Conservation (phyloP, 495 filamentous ascomycete genomes). For the Aspergillus hancockii region DNA sequence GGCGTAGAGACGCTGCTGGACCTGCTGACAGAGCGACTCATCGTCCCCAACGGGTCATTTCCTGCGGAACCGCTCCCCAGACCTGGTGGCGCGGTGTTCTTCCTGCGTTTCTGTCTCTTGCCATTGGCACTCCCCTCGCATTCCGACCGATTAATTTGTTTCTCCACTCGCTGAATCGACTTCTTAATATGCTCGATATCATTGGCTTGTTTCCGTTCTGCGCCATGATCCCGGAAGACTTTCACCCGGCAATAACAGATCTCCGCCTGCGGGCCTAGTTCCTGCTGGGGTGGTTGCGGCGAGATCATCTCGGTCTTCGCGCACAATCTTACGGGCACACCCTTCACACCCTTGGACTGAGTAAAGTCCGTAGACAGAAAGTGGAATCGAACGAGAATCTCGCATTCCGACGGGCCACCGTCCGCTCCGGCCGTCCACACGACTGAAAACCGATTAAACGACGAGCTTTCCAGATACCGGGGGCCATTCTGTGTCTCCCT, state of each 20-base stretch:
- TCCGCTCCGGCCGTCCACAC: constrained; percentile 64
- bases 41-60: too few relatives aligned
- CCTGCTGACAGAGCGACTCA: neutral
- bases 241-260: too few relatives aligned
- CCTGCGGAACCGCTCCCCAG: too few relatives aligned
- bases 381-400: constrained; percentile 80
- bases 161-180: too few relatives aligned
- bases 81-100: too few relatives aligned
- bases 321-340: constrained; percentile 79
- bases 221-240: too few relatives aligned
- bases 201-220: too few relatives aligned
- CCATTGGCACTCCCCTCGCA: too few relatives aligned
- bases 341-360: constrained; percentile 87
- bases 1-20: neutral
- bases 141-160: too few relatives aligned
- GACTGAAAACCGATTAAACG: constrained; percentile 82
- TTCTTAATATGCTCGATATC: too few relatives aligned
- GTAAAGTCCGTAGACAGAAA: constrained; percentile 89
- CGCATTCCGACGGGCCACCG: constrained; percentile 39
- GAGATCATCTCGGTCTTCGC: constrained; percentile 70
- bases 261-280: too few relatives aligned
- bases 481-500: neutral
- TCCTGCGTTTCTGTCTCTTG: too few relatives aligned
- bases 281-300: neutral
- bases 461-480: constrained; percentile 66